Evolutionary conservation across 345 rosid genomes (phyloP).

Genomic region (Capsella bursapastoris): DNA sequence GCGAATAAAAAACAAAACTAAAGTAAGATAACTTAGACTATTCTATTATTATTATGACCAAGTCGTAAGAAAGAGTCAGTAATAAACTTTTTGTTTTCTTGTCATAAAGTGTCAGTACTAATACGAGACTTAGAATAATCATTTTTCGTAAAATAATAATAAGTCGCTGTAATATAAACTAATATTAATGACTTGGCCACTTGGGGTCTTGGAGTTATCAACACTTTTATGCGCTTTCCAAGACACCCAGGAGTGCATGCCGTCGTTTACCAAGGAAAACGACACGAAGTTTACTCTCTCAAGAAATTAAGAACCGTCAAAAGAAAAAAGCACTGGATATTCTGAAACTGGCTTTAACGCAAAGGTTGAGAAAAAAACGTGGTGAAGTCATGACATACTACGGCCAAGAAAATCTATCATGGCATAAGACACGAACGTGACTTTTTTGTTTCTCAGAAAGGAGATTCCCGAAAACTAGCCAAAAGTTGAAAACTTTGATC

Average conservation of each 20-base stretch:
- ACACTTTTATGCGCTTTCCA: background rate
- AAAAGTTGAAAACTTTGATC: constrained; percentile 16
- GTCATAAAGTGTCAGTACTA: background rate
- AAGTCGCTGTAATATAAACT: background rate
- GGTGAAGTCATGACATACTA: background rate
- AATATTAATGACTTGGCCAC: background rate
- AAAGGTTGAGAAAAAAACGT: background rate
- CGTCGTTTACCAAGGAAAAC: background rate
- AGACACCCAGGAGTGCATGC: background rate
- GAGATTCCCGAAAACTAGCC: constrained; percentile 7
- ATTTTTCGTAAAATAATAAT: background rate
- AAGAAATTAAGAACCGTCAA: background rate
- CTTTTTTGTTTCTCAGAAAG: constrained; percentile 5
- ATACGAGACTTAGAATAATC: background rate
- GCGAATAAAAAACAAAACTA: constrained; percentile 21
- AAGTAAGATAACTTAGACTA: background rate
- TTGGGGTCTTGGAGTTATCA: constrained; percentile 6
- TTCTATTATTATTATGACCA: background rate
- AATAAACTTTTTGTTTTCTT: background rate
- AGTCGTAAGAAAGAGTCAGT: background rate
- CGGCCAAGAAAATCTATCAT: background rate
- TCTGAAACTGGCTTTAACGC: constrained; percentile 1
- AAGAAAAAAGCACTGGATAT: background rate
- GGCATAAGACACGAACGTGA: constrained; percentile 12
- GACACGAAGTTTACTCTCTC: constrained; percentile 15